Conservation (phyloP, 306 rosid genomes). For the Cucumis cinereus region DNA sequence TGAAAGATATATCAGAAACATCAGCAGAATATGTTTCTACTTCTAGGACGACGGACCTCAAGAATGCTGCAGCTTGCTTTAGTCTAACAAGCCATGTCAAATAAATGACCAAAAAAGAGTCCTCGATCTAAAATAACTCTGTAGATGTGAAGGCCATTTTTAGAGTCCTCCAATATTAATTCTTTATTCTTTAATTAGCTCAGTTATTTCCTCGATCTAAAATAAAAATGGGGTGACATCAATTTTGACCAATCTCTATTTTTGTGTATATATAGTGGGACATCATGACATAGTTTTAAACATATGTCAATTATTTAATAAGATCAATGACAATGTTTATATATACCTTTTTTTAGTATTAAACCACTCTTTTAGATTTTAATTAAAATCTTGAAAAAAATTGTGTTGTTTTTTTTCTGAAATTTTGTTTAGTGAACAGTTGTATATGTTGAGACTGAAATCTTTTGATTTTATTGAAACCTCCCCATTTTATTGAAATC, state of each 20-base stretch:
- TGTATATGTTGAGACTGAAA: no score
- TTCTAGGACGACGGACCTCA: constrained; percentile 10
- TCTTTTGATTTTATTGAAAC: no score
- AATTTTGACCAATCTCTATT: neutral
- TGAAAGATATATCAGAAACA: constrained; percentile 3
- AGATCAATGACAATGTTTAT: neutral
- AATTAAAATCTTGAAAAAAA: no score
- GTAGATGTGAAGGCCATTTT: neutral
- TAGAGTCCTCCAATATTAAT: neutral
- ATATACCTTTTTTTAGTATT: no score
- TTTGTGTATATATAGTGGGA: neutral
- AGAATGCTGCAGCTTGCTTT: constrained; percentile 28
- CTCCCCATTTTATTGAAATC: no score
- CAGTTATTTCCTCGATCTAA: neutral
- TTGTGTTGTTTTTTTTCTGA: neutral
- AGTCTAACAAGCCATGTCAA: constrained; percentile 12
- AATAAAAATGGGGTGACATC: neutral
- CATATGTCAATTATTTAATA: neutral
- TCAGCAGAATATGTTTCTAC: constrained; percentile 10
- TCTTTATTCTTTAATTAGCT: neutral
- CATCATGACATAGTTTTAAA: neutral
- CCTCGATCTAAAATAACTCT: no score
- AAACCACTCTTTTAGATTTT: no score
- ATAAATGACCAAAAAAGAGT: neutral
- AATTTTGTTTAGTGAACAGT: neutral